Conservation (phyloP, 441 rosid species). For the Raphanus hybrid region DNA sequence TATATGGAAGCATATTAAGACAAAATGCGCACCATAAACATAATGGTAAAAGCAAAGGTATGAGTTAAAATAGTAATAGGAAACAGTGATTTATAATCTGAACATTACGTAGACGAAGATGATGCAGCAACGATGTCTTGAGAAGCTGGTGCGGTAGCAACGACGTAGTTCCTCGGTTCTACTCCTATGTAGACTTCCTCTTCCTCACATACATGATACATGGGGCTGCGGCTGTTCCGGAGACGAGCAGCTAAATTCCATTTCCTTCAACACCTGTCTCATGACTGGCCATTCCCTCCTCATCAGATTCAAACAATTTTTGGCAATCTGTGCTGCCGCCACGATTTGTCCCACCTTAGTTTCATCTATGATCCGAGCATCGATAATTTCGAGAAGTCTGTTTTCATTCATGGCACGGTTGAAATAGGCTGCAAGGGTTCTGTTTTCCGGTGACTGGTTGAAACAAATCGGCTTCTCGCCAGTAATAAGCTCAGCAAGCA, state of each 20-base stretch:
- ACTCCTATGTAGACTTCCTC: not conserved
- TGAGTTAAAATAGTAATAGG: not conserved
- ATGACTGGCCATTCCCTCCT: conserved; percentile 24
- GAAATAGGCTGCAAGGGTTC: conserved; percentile 1
- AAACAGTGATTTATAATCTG: not conserved
- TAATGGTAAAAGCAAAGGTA: not conserved
- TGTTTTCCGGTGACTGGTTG: not conserved
- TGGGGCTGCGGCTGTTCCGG: not conserved
- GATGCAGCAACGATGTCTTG: not conserved
- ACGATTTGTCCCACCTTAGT: conserved; percentile 14
- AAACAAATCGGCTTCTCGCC: conserved; percentile 13
- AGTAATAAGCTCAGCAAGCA: conserved; percentile 26
- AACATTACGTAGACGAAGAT: conserved; percentile 3
- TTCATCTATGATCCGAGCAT: not conserved
- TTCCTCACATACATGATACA: not conserved
- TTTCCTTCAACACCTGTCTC: conserved; percentile 14
- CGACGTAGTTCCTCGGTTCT: not conserved
- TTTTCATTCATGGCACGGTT: conserved; percentile 3
- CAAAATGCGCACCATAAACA: not conserved
- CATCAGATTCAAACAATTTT: conserved; percentile 11
- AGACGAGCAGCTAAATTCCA: conserved; percentile 15
- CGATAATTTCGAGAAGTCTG: conserved; percentile 11
- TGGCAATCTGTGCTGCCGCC: conserved; percentile 23
- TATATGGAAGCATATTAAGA: not conserved
- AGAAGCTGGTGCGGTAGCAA: not conserved